Evolutionary conservation across 371 early-diverging fungal species (phyloP).

Genomic region (Rhizomucor pusillus): DNA sequence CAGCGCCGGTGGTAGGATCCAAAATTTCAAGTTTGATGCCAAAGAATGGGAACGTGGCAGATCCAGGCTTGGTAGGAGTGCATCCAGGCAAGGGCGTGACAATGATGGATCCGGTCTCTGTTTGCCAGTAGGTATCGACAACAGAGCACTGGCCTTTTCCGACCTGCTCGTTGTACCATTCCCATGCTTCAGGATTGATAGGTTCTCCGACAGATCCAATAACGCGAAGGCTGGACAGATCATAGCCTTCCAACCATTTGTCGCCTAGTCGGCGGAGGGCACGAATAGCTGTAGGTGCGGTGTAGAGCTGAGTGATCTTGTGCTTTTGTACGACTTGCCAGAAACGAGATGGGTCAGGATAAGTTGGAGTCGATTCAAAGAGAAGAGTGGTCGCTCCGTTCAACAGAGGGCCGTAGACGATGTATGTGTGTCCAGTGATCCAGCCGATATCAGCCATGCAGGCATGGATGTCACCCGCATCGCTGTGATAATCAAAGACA

Average conservation of each 20-base stretch:
- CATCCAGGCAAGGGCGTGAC: slow-evolving; percentile 90
- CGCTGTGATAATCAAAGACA: slow-evolving; percentile 89
- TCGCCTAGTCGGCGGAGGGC: slow-evolving; percentile 89
- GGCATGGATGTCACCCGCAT: slow-evolving; percentile 80
- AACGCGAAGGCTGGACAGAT: slow-evolving; percentile 80
- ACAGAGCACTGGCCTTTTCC: slow-evolving; percentile 87
- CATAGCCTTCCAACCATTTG: slow-evolving; percentile 70
- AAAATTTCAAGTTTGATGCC: slow-evolving; percentile 89
- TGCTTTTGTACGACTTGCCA: slow-evolving; percentile 87
- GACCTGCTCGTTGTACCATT: slow-evolving; percentile 93
- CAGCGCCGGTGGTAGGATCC: slow-evolving; percentile 78
- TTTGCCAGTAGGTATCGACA: slow-evolving; percentile 97
- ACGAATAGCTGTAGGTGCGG: slow-evolving; percentile 99
- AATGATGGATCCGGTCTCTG: slow-evolving; percentile 96
- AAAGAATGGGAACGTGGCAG: slow-evolving; percentile 97
- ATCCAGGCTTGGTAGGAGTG: slow-evolving; percentile 90
- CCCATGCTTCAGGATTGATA: slow-evolving; percentile 97
- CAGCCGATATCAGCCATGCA: slow-evolving; percentile 83
- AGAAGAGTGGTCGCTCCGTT: slow-evolving; percentile 91
- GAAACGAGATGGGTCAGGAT: slow-evolving; percentile 80
- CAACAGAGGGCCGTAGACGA: slow-evolving; percentile 93
- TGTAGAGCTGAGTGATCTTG: slow-evolving; percentile 97
- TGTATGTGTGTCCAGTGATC: slow-evolving; percentile 88
- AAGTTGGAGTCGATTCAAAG: slow-evolving; percentile 91
- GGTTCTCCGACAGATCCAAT: slow-evolving; percentile 99